These are phyloP conservation scores for Pichia ethanolica DNA, from an alignment of 805 yeast species.

Conservation along the genomic window DNA sequence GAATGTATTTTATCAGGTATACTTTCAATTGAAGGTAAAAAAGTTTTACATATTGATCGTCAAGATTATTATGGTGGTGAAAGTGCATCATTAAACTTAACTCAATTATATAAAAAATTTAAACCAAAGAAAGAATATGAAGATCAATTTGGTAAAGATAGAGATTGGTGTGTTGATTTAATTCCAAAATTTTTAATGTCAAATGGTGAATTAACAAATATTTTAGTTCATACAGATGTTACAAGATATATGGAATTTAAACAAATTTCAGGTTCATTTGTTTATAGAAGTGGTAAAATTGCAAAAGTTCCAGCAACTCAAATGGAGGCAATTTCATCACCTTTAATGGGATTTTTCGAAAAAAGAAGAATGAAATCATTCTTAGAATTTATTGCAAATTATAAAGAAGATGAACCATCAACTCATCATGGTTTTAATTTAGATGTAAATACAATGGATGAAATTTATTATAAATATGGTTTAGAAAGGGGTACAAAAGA, in stretches of 20 bases:
- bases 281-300: conserved; percentile 80
- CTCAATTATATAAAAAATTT: conserved; percentile 72
- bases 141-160: conserved; percentile 72
- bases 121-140: conserved; percentile 74
- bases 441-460: conserved; percentile 86
- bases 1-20: conserved; percentile 94
- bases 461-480: conserved; percentile 81
- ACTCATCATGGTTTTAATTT: conserved; percentile 85
- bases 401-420: conserved; percentile 66
- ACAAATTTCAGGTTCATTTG: conserved; percentile 93
- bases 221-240: conserved; percentile 90
- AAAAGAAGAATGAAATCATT: conserved; percentile 92
- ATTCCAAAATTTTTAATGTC: conserved; percentile 97
- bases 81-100: conserved; percentile 73
- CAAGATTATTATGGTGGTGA: conserved; percentile 97
- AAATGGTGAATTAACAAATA: conserved; percentile 93
- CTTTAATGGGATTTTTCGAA: conserved; percentile 93
- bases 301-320: conserved; percentile 94
- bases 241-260: conserved; percentile 94
- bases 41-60: conserved; percentile 91
- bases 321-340: conserved; percentile 82
- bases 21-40: conserved; percentile 95
- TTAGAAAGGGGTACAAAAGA: conserved; percentile 90
- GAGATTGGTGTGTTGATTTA: conserved; percentile 97
- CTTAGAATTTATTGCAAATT: conserved; percentile 77